Evolutionary conservation across 331 rosid genomes (phyloP), one percentile per base, ranked within the genome.

Genomic region (Quercus phellos): DNA sequence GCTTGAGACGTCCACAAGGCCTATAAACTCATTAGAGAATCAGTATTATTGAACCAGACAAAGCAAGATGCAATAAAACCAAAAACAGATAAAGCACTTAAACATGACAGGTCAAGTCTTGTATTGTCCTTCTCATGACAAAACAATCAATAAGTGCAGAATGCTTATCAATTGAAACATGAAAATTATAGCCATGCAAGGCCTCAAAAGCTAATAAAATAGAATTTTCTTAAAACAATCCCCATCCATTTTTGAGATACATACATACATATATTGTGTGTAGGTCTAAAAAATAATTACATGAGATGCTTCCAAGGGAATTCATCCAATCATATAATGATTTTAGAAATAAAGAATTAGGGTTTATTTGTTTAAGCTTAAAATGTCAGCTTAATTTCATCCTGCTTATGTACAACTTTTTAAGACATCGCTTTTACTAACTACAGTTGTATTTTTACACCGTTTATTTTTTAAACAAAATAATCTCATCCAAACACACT

Each of bases 11-110:
- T 74, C 68, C 54, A 74, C 53, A 34, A 26, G 34, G 68, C 67
- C 17, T 16, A 51, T 22, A 26, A 72, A 68, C 51, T 68, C 54
- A 42, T 21, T 38, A 68, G 73, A 26, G n/a, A 26, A 61, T 22
- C 24, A 51, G 27, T 60, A 26, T 75, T 61, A 75, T 63, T 43
- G 71, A 51, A 75, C 50, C 27, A 76, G 34, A 66, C 34, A 51
- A 76, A 76, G 66, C 32, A 76, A 51, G 61, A 63, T 61, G 51
- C 14, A 66, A 63, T 64, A 76, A 51, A 76, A 66, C 73, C 21
- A 66, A 59, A 75, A 75, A 54, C 17, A 55, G 46, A 68, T 56
- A 78, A 42, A 70, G 58, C 81, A 35, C 32, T 70, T 42, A 70
- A 70, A 58, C 59, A 59, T 26, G 3, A 24, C 24, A 26, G 67